These are phyloP conservation scores for Osmozyma mogii DNA, from an alignment of 805 yeast species.

Conservation along the genomic window DNA sequence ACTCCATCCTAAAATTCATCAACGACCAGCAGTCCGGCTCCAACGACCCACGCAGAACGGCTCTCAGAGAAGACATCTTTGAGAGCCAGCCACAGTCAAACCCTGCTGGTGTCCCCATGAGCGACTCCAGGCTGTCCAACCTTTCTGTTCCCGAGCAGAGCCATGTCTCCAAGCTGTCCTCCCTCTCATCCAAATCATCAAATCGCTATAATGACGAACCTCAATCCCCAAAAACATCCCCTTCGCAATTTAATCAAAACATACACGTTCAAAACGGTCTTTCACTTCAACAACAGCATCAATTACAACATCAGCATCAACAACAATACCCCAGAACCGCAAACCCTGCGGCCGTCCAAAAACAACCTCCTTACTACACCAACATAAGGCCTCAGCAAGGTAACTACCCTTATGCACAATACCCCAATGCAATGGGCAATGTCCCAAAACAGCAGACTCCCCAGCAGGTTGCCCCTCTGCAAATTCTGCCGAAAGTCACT, in stretches of 20 bases:
- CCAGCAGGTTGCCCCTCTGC: too few species aligned
- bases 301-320: slow-evolving; percentile 2
- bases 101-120: too few species aligned
- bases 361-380: slow-evolving; percentile 5
- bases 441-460: too few species aligned
- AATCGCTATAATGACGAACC: slow-evolving; percentile 25
- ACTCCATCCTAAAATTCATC: slow-evolving; percentile 29
- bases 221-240: slow-evolving; percentile 35
- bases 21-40: slow-evolving; percentile 22
- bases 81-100: slow-evolving; percentile 13
- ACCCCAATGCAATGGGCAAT: too few species aligned
- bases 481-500: too few species aligned
- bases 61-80: slow-evolving; percentile 29
- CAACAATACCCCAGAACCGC: slow-evolving; percentile 3
- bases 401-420: too few species aligned
- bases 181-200: slow-evolving; percentile 26
- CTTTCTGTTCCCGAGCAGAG: too few species aligned
- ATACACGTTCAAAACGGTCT: slow-evolving; percentile 6
- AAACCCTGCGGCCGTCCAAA: slow-evolving; percentile 2
- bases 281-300: slow-evolving; percentile 4
- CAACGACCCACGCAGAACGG: slow-evolving; percentile 7
- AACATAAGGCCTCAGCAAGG: too few species aligned
- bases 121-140: too few species aligned
- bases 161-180: slow-evolving; percentile 29
- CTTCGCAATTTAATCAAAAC: slow-evolving; percentile 8